Conservation (phyloP, 345 rosid genomes). For the Eutrema japonicum region DNA sequence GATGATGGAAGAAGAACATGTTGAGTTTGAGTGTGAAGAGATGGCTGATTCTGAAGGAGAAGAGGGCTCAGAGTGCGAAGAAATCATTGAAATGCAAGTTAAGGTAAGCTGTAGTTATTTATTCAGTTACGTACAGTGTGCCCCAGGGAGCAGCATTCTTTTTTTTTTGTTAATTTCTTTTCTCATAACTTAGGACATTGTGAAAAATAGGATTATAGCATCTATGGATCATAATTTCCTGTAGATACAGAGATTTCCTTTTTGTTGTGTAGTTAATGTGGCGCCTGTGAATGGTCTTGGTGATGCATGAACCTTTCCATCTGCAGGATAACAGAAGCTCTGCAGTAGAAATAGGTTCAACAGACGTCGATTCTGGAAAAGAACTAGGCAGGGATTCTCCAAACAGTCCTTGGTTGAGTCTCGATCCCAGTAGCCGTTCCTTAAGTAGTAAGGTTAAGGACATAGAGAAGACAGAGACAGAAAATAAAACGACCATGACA, state of each 20-base stretch:
- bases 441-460: constrained; percentile 44
- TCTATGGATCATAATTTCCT: constrained; percentile 16
- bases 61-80: constrained; percentile 57
- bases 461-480: constrained; percentile 38
- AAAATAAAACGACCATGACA: constrained; percentile 37
- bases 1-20: constrained; percentile 69
- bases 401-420: constrained; percentile 74
- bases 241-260: constrained; percentile 20
- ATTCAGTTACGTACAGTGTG: constrained; percentile 13
- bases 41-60: constrained; percentile 98
- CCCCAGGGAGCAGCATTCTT: constrained; percentile 17
- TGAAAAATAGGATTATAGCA: constrained; percentile 23
- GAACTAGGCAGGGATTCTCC: constrained; percentile 53
- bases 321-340: constrained; percentile 52
- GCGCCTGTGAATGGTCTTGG: constrained; percentile 20
- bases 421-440: constrained; percentile 58
- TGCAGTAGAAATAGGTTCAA: constrained; percentile 37
- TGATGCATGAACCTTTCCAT: constrained; percentile 36
- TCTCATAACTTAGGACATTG: constrained; percentile 20
- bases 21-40: constrained; percentile 98
- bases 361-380: constrained; percentile 46
- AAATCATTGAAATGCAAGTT: constrained; percentile 49
- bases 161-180: background rate
- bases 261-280: constrained; percentile 29
- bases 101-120: constrained; percentile 50